Evolutionary conservation across 345 rosid species (phyloP), one percentile per base, ranked within the genome.

Genomic region (Linum tenue): DNA sequence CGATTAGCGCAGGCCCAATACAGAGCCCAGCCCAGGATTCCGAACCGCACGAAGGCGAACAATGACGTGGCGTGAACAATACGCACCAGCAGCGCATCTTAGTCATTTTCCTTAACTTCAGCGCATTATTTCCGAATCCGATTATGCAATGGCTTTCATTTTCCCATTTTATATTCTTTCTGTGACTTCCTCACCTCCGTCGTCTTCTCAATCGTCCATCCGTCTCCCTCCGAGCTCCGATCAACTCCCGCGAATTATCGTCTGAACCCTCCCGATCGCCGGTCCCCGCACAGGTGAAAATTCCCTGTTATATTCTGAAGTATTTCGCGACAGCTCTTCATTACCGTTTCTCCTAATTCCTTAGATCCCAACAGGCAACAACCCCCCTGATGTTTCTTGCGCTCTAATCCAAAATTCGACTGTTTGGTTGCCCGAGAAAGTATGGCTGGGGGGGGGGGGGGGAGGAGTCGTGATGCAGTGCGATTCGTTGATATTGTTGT

Each of bases 71-170:
- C 44, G 64, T 62, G 50, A 40, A 36, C 51, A 39, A 40, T 62
- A 62, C 64, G 64, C 64, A 61, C 64, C 60, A 9, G 63, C 37
- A 37, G 14, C 31, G 64, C 64, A 61, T 39, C 42, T 61, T 15
- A 39, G 44, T 41, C 14, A 2, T 14, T 40, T n/a, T 22, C 60
- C 12, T 57, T 1, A 9, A 3, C 14, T 48, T 9, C 53, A 22
- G 31, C 31, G 31, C 14, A 48, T 12, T 48, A 48, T 5, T 43
- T 3, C 50, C 50, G 6, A 5, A 11, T 43, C 10, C 10, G 50
- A 43, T 43, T 43, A 43, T 7, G 53, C 53, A 48, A 48, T 15
- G 53, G 11, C 10, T 43, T 22, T 22, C 31, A 22, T 22, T 22
- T 22, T 22, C 31, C 31, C 31, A 7, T 48, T 48, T 7, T 48